Base-by-base conservation (phyloP, 768 basidiomycete species). In the Leccinellum albellum region DNA sequence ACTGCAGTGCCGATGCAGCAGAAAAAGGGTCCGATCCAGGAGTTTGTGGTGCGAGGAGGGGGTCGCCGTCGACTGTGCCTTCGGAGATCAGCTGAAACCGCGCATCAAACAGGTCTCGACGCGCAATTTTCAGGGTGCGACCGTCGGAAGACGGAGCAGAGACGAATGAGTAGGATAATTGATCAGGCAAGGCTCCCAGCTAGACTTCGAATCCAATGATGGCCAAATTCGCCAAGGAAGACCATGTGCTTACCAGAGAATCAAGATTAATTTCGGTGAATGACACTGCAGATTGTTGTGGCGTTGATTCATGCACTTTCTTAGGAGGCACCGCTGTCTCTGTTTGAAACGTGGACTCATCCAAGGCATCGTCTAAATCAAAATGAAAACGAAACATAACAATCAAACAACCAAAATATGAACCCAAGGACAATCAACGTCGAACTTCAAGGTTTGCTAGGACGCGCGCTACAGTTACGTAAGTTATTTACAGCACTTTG, bases 71-170 rank as follows among this genome's bases (percentile, higher is more conserved):
- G 10, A n/a, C 37, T 10, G 37, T 40, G 4, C 70, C 74, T 56
- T 85, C 81, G 3, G 88, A 81, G 44, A 94, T 89, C 26, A 97
- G 75, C 69, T 98, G 95, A 70, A 96, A 97, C n/a, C 94, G 84
- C 1, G 91, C 95, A 72, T 99, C 96, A 66, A 93, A 98, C 6
- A 98, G 77, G 72, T 98, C 96, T 56, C 96, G 80, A 14, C 94
- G 85, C 4, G 84, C 74, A 26, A 98, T 75, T 13, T 62, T 62
- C 2, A 79, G 56, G 17, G 4, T 5, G 15, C 66, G 54, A 14
- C 66, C 71, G 21, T 72, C 72, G 1, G 72, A 61, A 5, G 82
- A 72, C 2, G 84, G 81, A 4, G 89, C 71, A 3, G 71, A 65
- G 14, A 94, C 62, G 3, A 89, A 86, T 0, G 95, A 93, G 69